Percentiles rank a stretch among this genome's conserved stretches.
Conservation (phyloP, 2,329 filamentous ascomycete species). For the Colletotrichum cuscutae region DNA sequence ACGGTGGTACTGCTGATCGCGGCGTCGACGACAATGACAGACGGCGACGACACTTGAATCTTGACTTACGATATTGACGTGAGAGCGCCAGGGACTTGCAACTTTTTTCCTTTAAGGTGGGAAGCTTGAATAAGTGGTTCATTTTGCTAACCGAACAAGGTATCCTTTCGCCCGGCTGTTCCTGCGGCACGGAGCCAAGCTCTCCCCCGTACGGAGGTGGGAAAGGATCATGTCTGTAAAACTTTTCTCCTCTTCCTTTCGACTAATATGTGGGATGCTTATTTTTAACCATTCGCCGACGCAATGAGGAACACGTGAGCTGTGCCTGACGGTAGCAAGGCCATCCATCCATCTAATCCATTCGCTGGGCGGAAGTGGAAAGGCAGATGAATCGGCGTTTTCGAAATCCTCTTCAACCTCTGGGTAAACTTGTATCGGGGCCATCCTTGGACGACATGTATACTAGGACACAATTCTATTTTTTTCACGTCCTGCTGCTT, state of each 20-base stretch:
- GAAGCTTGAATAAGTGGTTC: not conserved
- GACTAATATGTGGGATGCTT: not conserved
- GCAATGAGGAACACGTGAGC: conserved; percentile 12
- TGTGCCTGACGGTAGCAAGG: conserved; percentile 25
- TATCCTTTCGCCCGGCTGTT: not conserved
- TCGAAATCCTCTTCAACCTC: not conserved
- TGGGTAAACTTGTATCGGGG: not conserved
- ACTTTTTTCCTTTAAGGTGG: not conserved
- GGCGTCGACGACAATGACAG: not conserved
- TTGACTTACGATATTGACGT: not conserved
- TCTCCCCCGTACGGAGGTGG: not conserved
- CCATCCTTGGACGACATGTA: not conserved
- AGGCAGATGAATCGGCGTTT: not conserved
- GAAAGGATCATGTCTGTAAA: not conserved
- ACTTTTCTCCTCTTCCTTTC: not conserved
- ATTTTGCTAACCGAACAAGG: not conserved
- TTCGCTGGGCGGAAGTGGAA: not conserved
- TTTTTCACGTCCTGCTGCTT: not conserved
- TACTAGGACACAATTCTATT: not conserved
- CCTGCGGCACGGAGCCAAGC: not conserved
- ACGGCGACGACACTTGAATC: not conserved
- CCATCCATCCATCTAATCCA: not conserved
- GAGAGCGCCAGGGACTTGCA: not conserved
- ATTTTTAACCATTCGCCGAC: not conserved
- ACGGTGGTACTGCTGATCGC: not conserved